Percentiles rank a stretch among this genome's conserved stretches.
Conservation (phyloP, 306 rosid genomes). For the Cicer chorassanicum region DNA sequence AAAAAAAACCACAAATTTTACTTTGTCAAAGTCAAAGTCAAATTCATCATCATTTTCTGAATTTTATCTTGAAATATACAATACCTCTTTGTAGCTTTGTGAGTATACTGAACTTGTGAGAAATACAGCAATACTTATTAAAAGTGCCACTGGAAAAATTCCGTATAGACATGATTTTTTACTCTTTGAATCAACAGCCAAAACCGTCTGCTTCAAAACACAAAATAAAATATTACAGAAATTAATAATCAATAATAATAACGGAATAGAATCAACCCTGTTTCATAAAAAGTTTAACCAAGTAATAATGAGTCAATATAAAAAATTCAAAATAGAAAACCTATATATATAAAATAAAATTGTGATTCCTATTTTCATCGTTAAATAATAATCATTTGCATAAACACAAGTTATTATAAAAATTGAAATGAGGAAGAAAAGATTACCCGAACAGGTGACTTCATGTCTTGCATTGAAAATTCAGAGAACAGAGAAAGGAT, state of each 20-base stretch:
- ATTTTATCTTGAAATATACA: neutral
- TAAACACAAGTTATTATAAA: neutral
- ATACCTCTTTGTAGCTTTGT: constrained; percentile 64
- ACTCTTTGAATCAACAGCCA: constrained; percentile 49
- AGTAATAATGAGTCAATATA: neutral
- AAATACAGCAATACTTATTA: constrained; percentile 53
- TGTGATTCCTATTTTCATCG: neutral
- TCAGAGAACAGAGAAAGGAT: neutral
- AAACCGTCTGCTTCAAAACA: constrained; percentile 52
- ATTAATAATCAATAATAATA: neutral
- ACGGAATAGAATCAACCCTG: no score
- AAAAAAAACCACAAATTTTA: constrained; percentile 39
- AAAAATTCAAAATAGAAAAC: neutral
- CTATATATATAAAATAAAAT: neutral
- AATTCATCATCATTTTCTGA: neutral
- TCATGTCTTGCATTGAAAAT: neutral
- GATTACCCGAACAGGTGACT: neutral
- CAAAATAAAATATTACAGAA: constrained; percentile 1
- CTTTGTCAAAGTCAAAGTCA: constrained; percentile 23
- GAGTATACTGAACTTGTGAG: constrained; percentile 48
- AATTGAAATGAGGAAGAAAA: neutral
- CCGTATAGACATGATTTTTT: constrained; percentile 54
- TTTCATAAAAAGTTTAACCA: no score
- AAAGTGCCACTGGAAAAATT: constrained; percentile 58
- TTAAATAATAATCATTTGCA: neutral